Percentiles rank a stretch among this genome's conserved stretches.
phyloP scores from a whole-genome alignment of 495 filamentous ascomycete species.

The Penicillium lagena region DNA sequence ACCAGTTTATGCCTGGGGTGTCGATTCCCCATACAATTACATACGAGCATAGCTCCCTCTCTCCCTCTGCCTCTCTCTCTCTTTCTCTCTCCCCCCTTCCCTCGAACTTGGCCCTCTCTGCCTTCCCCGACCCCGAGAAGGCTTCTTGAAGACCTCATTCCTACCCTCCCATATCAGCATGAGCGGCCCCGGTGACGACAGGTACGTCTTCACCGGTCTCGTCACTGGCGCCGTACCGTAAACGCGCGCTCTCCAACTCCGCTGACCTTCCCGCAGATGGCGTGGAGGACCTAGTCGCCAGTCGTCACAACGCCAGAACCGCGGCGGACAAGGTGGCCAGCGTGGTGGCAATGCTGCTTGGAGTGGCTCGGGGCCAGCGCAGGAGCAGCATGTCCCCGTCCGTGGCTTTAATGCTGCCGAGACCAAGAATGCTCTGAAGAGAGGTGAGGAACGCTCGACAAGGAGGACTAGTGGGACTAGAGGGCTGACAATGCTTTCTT shows the following conservation, averaged over 20 bases:
- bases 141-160: neutral
- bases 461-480: too few species aligned
- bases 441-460: slow-evolving; percentile 12
- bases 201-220: slow-evolving; percentile 15
- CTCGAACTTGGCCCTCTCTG: neutral
- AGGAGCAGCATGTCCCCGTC: slow-evolving; percentile 40
- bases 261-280: slow-evolving; percentile 26
- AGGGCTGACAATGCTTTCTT: neutral
- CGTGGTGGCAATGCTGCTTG: slow-evolving; percentile 26
- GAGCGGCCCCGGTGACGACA: slow-evolving; percentile 32
- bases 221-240: neutral
- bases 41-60: slow-evolving; percentile 15
- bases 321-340: slow-evolving; percentile 23
- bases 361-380: slow-evolving; percentile 18
- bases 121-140: too few species aligned
- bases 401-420: slow-evolving; percentile 43
- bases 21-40: slow-evolving; percentile 4
- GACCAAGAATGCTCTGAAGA: slow-evolving; percentile 35
- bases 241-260: neutral
- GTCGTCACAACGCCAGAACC: slow-evolving; percentile 29
- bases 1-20: slow-evolving; percentile 15
- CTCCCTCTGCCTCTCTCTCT: neutral
- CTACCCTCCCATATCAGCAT: slow-evolving; percentile 13
- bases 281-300: slow-evolving; percentile 38
- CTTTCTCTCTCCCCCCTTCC: neutral